A percentile compares a stretch with the other conserved stretches of the same genome.
Conservation (phyloP, 208 protist species). For the Leptomonas pyrrhocoris region DNA sequence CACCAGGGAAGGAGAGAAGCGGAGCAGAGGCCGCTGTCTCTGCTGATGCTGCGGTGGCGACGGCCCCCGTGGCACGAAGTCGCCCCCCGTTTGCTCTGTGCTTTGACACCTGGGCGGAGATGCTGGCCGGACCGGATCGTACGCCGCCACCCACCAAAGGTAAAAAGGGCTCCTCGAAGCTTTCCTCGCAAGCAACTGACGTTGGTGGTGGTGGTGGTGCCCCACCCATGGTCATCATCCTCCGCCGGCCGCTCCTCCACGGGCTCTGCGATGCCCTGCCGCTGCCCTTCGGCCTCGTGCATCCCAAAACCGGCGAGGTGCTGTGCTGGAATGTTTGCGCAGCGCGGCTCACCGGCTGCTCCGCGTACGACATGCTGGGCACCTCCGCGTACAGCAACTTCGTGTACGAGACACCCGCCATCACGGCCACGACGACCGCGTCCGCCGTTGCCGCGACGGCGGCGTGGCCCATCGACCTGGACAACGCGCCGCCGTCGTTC, state of each 20-base stretch:
- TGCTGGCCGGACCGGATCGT: neutral
- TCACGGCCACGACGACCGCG: slow-evolving; percentile 5
- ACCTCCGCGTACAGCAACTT: slow-evolving; percentile 36
- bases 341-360: slow-evolving; percentile 40
- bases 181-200: neutral
- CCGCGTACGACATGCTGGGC: slow-evolving; percentile 57
- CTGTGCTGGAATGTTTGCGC: slow-evolving; percentile 63
- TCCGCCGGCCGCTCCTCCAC: slow-evolving; percentile 69
- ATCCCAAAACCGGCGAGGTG: slow-evolving; percentile 58
- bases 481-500: slow-evolving; percentile 6
- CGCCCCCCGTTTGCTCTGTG: slow-evolving; percentile 40
- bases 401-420: slow-evolving; percentile 15
- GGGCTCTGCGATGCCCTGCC: slow-evolving; percentile 59
- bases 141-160: neutral
- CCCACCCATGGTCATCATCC: slow-evolving; percentile 25
- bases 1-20: neutral
- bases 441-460: slow-evolving; percentile 3
- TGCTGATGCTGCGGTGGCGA: too few species aligned
- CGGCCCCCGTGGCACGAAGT: neutral
- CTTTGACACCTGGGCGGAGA: slow-evolving; percentile 59
- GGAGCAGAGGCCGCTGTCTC: neutral
- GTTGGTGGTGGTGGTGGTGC: neutral
- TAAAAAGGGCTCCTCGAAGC: neutral
- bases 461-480: slow-evolving; percentile 13
- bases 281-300: slow-evolving; percentile 61